Evolutionary conservation across 768 basidiomycete species (phyloP).

Genomic region (Mrakia frigida): DNA sequence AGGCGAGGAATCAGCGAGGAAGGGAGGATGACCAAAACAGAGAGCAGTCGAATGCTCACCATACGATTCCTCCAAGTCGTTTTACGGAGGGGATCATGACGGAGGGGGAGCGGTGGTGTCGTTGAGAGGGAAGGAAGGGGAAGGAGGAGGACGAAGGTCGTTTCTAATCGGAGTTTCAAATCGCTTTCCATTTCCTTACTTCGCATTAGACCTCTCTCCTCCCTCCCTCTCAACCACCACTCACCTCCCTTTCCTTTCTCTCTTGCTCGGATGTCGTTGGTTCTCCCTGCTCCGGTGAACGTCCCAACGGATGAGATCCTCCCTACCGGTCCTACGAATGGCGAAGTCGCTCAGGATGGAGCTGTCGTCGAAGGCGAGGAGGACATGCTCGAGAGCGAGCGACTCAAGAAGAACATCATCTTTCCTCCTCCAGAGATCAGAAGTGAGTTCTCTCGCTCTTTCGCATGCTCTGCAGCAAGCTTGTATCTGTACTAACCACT

Average conservation of each 20-base stretch:
- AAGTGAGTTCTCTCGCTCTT: slow-evolving; percentile 52
- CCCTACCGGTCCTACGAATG: slow-evolving; percentile 27
- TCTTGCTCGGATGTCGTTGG: slow-evolving; percentile 36
- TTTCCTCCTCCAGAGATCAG: slow-evolving; percentile 95
- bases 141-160: background rate
- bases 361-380: slow-evolving; percentile 48
- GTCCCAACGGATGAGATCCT: slow-evolving; percentile 39
- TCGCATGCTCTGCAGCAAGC: background rate
- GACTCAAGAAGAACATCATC: slow-evolving; percentile 77
- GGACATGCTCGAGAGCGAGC: slow-evolving; percentile 47
- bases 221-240: background rate
- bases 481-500: background rate
- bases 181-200: background rate
- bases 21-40: background rate
- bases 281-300: slow-evolving; percentile 43
- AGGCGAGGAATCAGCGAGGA: background rate
- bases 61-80: slow-evolving; percentile 20
- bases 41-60: background rate
- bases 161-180: background rate
- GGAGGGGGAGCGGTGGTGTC: too few species aligned
- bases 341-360: slow-evolving; percentile 31
- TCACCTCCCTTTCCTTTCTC: slow-evolving; percentile 5
- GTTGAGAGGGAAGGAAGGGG: background rate
- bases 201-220: too few species aligned
- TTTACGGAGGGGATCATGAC: slow-evolving; percentile 21